These are phyloP conservation scores for Pontederia paniculata DNA, from an alignment of 176 grass and related monocot species.

Conservation along the genomic window DNA sequence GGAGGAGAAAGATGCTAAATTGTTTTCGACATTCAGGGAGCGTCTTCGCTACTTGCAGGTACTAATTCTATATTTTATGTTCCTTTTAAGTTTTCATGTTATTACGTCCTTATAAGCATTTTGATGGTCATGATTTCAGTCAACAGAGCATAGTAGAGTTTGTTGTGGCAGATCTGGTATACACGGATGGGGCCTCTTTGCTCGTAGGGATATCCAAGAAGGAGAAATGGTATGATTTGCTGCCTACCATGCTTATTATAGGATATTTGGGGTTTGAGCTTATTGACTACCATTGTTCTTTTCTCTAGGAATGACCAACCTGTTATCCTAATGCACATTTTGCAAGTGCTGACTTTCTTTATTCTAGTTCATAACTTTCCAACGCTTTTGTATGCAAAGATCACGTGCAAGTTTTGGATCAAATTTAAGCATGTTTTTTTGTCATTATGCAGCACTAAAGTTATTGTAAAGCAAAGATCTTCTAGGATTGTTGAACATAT, in stretches of 20 bases:
- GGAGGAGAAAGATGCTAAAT: conserved; percentile 80
- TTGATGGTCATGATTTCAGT: conserved; percentile 35
- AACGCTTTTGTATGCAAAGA: not conserved
- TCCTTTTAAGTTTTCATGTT: conserved; percentile 6
- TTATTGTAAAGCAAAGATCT: too few relatives aligned
- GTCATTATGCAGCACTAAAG: not conserved
- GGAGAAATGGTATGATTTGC: conserved; percentile 99
- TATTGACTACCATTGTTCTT: conserved; percentile 3
- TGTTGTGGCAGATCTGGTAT: conserved; percentile 97
- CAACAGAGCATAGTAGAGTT: conserved; percentile 88
- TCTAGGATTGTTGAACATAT: not conserved
- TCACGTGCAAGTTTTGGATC: not conserved
- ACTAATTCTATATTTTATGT: not conserved
- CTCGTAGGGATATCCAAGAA: conserved; percentile 86
- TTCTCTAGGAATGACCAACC: not conserved
- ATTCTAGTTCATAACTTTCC: not conserved
- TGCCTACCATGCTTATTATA: conserved; percentile 5
- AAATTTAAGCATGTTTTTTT: too few relatives aligned
- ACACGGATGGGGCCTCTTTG: conserved; percentile 98
- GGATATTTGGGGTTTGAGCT: not conserved
- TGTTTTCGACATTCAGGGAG: conserved; percentile 88
- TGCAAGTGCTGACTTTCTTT: not conserved
- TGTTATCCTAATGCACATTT: not conserved
- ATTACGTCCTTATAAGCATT: conserved; percentile 8
- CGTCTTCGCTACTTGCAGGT: conserved; percentile 85